These are phyloP conservation scores for Dipodascus albidus DNA, from an alignment of 805 yeast genomes.

Conservation along the genomic window DNA sequence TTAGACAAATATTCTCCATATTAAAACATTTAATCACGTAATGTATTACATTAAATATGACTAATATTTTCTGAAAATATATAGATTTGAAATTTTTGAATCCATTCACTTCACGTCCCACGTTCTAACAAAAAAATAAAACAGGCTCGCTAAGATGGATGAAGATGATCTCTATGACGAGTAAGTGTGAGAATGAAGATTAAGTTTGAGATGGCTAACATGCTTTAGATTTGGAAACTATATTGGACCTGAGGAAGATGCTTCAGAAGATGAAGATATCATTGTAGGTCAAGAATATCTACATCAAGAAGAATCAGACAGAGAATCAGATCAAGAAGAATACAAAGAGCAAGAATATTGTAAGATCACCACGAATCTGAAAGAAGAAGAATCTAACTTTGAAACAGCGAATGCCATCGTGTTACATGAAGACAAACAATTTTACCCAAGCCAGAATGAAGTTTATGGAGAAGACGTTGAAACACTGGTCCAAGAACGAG, in stretches of 20 bases:
- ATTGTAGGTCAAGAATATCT: constrained; percentile 9
- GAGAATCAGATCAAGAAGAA: constrained; percentile 8
- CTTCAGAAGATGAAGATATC: constrained; percentile 15
- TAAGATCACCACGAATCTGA: too few species aligned
- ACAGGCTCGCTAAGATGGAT: too few species aligned
- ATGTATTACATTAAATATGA: too few species aligned
- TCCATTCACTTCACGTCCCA: too few species aligned
- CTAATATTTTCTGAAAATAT: too few species aligned
- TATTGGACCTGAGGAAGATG: constrained; percentile 21
- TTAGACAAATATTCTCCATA: too few species aligned
- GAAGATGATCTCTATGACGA: constrained; percentile 67
- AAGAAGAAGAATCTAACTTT: too few species aligned
- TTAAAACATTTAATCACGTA: too few species aligned
- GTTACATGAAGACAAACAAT: constrained; percentile 35
- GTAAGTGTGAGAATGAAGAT: constrained; percentile 25
- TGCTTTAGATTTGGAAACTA: constrained; percentile 25
- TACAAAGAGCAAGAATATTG: constrained; percentile 4
- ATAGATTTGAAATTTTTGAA: too few species aligned
- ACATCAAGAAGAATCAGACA: constrained; percentile 11
- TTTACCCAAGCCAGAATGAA: constrained; percentile 32
- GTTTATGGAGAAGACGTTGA: constrained; percentile 56
- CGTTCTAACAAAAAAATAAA: too few species aligned
- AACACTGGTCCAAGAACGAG: constrained; percentile 44
- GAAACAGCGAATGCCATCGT: constrained; percentile 23
- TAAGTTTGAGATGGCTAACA: constrained; percentile 1